Evolutionary conservation across 192 early-diverging fungal species (phyloP).

Genomic region (Coemansia sp.): DNA sequence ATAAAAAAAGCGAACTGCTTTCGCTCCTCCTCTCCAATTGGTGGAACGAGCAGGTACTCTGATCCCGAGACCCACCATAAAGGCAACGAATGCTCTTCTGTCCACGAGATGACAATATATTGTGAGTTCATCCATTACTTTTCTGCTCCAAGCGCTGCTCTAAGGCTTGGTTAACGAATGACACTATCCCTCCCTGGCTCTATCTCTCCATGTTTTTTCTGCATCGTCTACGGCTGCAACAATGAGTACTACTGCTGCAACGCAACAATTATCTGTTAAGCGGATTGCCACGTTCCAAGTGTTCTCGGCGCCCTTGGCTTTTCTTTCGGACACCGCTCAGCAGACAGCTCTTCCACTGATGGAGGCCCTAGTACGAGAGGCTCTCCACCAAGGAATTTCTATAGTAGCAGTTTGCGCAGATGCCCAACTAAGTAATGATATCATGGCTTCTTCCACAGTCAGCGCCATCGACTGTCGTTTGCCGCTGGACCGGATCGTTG

Average conservation of each 20-base stretch:
- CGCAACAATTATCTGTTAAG: slow-evolving; percentile 23
- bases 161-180: too few relatives aligned
- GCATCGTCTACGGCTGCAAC: background rate
- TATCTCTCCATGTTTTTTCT: background rate
- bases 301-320: slow-evolving; percentile 27
- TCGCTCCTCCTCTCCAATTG: background rate
- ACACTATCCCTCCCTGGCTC: too few relatives aligned
- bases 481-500: background rate
- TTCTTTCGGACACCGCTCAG: slow-evolving; percentile 44
- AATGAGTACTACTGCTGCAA: slow-evolving; percentile 2
- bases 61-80: slow-evolving; percentile 4
- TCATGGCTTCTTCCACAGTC: slow-evolving; percentile 9
- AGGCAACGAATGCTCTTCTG: background rate
- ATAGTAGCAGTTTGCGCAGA: slow-evolving; percentile 32
- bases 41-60: background rate
- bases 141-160: too few relatives aligned
- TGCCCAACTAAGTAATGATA: slow-evolving; percentile 24
- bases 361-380: slow-evolving; percentile 42
- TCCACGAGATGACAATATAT: too few relatives aligned
- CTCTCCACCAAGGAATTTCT: slow-evolving; percentile 22
- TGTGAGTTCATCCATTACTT: too few relatives aligned
- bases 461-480: slow-evolving; percentile 23
- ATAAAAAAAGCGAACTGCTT: background rate
- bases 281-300: slow-evolving; percentile 45
- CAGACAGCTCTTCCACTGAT: slow-evolving; percentile 46